Evolutionary conservation across 1,139 yeast genomes (phyloP).

Genomic region (Eremothecium coryli): DNA sequence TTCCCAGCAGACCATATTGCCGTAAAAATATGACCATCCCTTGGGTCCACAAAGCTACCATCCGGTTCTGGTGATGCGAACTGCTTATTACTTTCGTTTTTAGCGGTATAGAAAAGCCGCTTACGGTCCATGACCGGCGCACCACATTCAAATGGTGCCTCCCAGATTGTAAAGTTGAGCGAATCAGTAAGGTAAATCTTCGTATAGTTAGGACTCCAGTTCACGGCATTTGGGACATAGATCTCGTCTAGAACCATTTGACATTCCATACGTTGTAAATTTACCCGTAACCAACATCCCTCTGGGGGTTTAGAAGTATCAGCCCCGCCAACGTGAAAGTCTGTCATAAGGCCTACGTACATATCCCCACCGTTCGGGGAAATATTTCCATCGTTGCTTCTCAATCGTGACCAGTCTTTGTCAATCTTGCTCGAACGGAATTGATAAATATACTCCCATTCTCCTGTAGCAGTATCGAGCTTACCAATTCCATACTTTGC

Average conservation of each 20-base stretch:
- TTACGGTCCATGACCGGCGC: conserved; percentile 35
- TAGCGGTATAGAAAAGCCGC: conserved; percentile 36
- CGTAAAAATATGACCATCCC: conserved; percentile 53
- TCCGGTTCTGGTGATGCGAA: conserved; percentile 58
- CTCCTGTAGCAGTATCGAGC: conserved; percentile 37
- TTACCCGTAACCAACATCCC: conserved; percentile 33
- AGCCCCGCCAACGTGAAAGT: conserved; percentile 36
- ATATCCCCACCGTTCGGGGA: conserved; percentile 54
- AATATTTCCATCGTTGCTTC: conserved; percentile 68
- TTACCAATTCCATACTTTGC: conserved; percentile 48
- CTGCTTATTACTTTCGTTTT: conserved; percentile 30
- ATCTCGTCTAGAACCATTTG: conserved; percentile 32
- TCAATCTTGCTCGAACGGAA: conserved; percentile 31
- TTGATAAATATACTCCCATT: conserved; percentile 37
- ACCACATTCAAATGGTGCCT: conserved; percentile 43
- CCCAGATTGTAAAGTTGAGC: conserved; percentile 47
- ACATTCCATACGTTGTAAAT: conserved; percentile 21
- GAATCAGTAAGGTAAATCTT: conserved; percentile 69
- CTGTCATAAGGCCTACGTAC: conserved; percentile 68
- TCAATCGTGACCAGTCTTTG: conserved; percentile 31
- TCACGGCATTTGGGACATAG: conserved; percentile 69
- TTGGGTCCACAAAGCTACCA: conserved; percentile 55
- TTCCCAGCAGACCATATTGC: conserved; percentile 58
- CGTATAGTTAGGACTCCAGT: conserved; percentile 42
- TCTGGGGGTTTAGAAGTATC: conserved; percentile 19